phyloP scores from a whole-genome alignment of 169 alveolate species.

The Plasmodium malariae region DNA sequence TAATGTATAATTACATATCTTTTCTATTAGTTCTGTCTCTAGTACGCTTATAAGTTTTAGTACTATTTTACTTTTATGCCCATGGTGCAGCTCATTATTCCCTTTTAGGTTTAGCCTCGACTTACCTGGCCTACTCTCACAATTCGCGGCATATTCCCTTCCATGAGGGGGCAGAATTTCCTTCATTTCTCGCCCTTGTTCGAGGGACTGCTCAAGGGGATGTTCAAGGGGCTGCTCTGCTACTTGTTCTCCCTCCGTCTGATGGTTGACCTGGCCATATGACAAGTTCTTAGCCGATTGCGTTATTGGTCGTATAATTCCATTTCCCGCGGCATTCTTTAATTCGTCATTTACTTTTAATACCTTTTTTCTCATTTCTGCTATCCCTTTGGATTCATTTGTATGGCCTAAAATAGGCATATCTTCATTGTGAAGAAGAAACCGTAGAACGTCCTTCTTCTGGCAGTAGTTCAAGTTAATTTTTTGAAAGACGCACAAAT shows the following conservation, averaged over 20 bases:
- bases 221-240: background rate
- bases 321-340: background rate
- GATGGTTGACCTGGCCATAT: background rate
- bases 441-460: constrained; percentile 6
- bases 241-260: background rate
- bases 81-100: background rate
- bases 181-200: background rate
- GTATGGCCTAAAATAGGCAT: background rate
- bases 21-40: constrained; percentile 14
- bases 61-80: background rate
- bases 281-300: background rate
- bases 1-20: constrained; percentile 30
- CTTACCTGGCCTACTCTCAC: background rate
- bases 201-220: background rate
- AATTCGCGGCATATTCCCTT: background rate
- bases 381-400: background rate
- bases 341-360: background rate
- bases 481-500: constrained; percentile 15
- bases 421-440: background rate
- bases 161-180: background rate
- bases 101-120: background rate
- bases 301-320: background rate
- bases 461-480: constrained; percentile 23
- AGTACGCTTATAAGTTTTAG: constrained; percentile 4
- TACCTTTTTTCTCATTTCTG: background rate